Evolutionary conservation across 306 rosid species (phyloP), one percentile per base, ranked within the genome.

Genomic region (Trifolium subterraneum): DNA sequence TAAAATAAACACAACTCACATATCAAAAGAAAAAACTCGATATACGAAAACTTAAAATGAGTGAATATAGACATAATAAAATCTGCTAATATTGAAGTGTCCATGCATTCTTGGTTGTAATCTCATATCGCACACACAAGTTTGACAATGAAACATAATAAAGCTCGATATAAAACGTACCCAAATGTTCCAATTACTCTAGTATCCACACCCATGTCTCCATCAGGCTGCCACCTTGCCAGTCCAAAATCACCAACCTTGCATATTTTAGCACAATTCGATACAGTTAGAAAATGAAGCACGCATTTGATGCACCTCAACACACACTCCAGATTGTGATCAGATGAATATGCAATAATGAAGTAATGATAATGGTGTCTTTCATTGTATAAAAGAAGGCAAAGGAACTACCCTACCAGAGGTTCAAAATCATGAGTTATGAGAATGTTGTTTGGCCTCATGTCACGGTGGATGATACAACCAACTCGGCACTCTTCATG

Each of bases 191-290:
- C 99, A 70, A 95, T 95, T 10, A 95, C 98, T 85, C 99, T 82
- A 2, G 99, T 95, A 66, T 95, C 99, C 69, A 95, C 98, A 61
- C 98, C 99, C 0, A 85, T 81, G 71, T 92, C 99, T 68, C 98
- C 99, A 69, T 95, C 99, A 7, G 99, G 99, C 81, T 95, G 99
- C 99, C 99, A 95, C 86, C 99, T 90, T 23, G 99, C 99, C 10
- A 95, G 86, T 58, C 99, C 99, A 80, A 95, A 95, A 82, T 95
- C 99, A 64, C 99, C 99, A 78, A 95, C 98, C 99, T 95, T 25
- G 61, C 52, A 80, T 64, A 74, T 71, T 75, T 81, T 51, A 71
- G 77, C 58, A 76, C 58, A 56, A 71, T 39, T 62, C 68, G 45
- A 70, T 39, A 16, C 7, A 27, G 68, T 59, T 55, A 56, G 51